These are phyloP conservation scores for Pseudisothecium myosuroides DNA, from an alignment of 225 moss, liverwort and hornwort species.

Conservation along the genomic window DNA sequence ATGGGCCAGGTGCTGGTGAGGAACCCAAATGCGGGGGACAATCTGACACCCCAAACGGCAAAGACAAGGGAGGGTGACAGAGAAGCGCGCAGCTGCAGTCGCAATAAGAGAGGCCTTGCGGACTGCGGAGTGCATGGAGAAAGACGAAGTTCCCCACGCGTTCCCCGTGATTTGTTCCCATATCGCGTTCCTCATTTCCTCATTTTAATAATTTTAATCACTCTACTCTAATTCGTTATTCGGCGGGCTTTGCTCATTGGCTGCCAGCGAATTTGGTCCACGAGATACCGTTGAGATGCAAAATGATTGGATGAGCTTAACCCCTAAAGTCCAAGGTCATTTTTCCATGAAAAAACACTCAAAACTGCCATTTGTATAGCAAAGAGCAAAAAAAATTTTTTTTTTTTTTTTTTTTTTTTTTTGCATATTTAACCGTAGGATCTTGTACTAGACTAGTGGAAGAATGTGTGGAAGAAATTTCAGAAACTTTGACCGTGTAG, in stretches of 20 bases:
- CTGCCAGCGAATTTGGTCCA: not conserved
- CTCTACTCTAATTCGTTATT: not conserved
- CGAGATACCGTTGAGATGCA: not conserved
- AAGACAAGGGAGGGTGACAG: not conserved
- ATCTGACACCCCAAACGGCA: not conserved
- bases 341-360: no score
- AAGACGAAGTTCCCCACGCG: not conserved
- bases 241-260: not conserved
- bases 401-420: no score
- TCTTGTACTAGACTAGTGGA: no score
- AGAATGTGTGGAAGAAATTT: no score
- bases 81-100: not conserved
- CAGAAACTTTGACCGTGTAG: no score
- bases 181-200: not conserved
- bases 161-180: not conserved
- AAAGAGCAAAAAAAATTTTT: no score
- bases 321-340: no score
- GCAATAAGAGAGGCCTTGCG: slow-evolving; percentile 20
- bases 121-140: not conserved
- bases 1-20: not conserved
- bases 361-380: no score
- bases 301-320: not conserved
- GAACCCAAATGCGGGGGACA: not conserved
- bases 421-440: no score
- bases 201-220: not conserved